Conservation (phyloP, 495 filamentous ascomycete species). For the Cercophora newfieldiana region DNA sequence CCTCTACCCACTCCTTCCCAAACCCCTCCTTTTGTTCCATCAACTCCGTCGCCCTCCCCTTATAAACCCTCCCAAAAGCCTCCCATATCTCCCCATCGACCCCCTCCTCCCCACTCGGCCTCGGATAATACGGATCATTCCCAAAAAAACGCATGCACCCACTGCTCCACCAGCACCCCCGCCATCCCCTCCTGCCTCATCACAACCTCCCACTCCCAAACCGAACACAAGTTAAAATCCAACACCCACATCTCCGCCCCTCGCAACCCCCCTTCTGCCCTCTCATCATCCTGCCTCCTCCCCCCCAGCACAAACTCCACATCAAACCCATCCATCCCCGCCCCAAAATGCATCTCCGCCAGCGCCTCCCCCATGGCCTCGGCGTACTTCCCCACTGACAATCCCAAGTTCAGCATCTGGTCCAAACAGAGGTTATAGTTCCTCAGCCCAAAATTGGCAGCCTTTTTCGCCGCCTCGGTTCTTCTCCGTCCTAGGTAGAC, state of each 20-base stretch:
- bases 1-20: not conserved
- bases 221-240: not conserved
- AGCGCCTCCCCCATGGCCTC: not conserved
- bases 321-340: not conserved
- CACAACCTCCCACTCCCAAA: not conserved
- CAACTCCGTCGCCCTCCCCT: not conserved
- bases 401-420: not conserved
- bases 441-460: not conserved
- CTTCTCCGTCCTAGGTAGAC: not conserved
- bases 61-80: not conserved
- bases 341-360: not conserved
- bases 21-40: not conserved
- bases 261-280: not conserved
- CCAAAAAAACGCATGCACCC: not conserved
- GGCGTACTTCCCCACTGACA: not conserved
- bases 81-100: not conserved
- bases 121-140: not conserved
- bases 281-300: not conserved
- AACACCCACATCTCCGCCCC: not conserved
- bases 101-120: not conserved
- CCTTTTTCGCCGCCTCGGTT: not conserved
- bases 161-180: not conserved
- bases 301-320: not conserved
- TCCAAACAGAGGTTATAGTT: not conserved
- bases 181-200: not conserved